Evolutionary conservation across 345 rosid species (phyloP).

Genomic region (Bruguiera gymnorhiza): DNA sequence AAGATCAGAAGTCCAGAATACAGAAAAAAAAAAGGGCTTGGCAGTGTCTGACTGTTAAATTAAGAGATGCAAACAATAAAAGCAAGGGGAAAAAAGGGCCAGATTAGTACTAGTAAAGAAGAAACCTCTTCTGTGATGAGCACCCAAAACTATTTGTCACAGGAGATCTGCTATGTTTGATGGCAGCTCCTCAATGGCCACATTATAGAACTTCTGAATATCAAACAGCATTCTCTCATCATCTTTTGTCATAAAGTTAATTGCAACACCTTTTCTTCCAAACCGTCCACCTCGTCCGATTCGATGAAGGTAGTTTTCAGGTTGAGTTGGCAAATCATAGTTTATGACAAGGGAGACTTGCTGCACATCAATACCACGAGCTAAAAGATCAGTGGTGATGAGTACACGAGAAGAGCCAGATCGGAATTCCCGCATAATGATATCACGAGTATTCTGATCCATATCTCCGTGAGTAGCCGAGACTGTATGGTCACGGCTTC

Average conservation of each 20-base stretch:
- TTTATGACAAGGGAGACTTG: constrained; percentile 53
- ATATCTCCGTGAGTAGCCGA: constrained; percentile 37
- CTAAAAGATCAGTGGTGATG: constrained; percentile 48
- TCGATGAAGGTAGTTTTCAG: constrained; percentile 52
- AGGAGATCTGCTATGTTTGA: constrained; percentile 50
- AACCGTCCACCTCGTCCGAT: constrained; percentile 51
- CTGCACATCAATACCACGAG: constrained; percentile 55
- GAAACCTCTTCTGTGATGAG: constrained; percentile 31
- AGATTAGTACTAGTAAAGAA: constrained; percentile 30
- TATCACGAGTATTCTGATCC: constrained; percentile 54
- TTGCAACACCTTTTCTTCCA: constrained; percentile 53
- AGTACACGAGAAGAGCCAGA: constrained; percentile 54
- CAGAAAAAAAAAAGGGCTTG: constrained; percentile 3
- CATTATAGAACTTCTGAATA: constrained; percentile 37
- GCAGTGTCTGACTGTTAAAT: constrained; percentile 23
- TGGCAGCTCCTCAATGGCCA: constrained; percentile 45
- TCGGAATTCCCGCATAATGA: constrained; percentile 49
- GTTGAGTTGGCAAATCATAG: constrained; percentile 53
- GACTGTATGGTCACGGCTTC: constrained; percentile 31
- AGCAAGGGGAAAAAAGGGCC: constrained; percentile 1
- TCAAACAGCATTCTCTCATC: constrained; percentile 47
- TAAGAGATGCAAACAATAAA: constrained; percentile 17
- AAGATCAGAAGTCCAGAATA: not conserved
- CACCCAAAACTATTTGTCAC: constrained; percentile 32
- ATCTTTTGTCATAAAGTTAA: constrained; percentile 42